Conservation (phyloP, 345 rosid genomes). For the Nasturtium officinale region DNA sequence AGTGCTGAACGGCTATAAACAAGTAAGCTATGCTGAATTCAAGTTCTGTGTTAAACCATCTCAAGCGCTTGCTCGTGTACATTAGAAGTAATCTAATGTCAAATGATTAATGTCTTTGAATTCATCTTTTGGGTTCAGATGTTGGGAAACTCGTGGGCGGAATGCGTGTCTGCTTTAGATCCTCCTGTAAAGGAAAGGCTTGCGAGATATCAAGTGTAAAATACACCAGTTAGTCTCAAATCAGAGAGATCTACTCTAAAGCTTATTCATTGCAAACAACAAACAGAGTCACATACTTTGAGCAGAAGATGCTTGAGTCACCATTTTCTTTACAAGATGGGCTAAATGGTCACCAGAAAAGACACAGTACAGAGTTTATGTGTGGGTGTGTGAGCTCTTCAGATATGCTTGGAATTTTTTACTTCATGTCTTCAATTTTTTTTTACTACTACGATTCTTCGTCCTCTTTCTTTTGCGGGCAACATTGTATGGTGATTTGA, state of each 20-base stretch:
- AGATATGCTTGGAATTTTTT: slow-evolving; percentile 21
- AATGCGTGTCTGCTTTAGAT: slow-evolving; percentile 81
- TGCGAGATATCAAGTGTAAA: slow-evolving; percentile 72
- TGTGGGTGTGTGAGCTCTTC: slow-evolving; percentile 32
- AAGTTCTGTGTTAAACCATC: slow-evolving; percentile 2
- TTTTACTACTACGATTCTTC: slow-evolving; percentile 8
- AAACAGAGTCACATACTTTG: slow-evolving; percentile 25
- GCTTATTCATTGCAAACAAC: slow-evolving; percentile 23
- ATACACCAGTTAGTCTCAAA: slow-evolving; percentile 26
- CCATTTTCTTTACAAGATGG: slow-evolving; percentile 36
- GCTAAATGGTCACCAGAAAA: slow-evolving; percentile 25
- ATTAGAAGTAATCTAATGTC: not conserved
- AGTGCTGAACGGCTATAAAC: slow-evolving; percentile 91
- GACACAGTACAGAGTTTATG: slow-evolving; percentile 33
- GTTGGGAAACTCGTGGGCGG: slow-evolving; percentile 88
- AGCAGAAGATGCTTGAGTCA: slow-evolving; percentile 27
- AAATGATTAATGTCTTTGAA: not conserved
- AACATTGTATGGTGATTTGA: slow-evolving; percentile 37
- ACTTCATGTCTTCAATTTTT: not conserved
- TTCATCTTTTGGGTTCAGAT: slow-evolving; percentile 53
- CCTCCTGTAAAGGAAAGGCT: slow-evolving; percentile 86
- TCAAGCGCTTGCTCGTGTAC: not conserved
- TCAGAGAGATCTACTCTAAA: slow-evolving; percentile 1
- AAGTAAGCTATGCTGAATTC: slow-evolving; percentile 45
- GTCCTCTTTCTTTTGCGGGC: slow-evolving; percentile 20